These are phyloP conservation scores for Kodamaea kaohsiungensis DNA, from an alignment of 805 yeast species.

Conservation along the genomic window DNA sequence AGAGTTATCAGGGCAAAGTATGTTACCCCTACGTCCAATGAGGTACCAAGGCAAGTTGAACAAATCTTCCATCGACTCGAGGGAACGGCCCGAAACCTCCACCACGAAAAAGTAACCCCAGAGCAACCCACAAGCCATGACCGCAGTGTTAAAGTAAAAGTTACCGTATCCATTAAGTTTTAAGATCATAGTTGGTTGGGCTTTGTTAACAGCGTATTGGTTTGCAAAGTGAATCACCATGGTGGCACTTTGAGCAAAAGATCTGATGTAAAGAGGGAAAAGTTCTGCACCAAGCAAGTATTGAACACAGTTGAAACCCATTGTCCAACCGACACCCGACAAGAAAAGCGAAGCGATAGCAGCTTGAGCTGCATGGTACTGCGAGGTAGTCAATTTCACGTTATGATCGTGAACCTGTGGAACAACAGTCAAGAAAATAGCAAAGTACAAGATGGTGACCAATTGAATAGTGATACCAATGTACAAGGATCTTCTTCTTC, in stretches of 20 bases:
- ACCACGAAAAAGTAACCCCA: constrained; percentile 28
- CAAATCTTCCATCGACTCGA: constrained; percentile 26
- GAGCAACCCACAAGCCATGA: constrained; percentile 16
- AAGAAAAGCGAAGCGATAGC: constrained; percentile 25
- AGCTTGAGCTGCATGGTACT: constrained; percentile 20
- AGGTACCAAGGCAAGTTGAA: constrained; percentile 28
- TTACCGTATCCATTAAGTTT: constrained; percentile 21
- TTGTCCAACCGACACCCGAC: constrained; percentile 24
- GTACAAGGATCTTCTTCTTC: constrained; percentile 48
- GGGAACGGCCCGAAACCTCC: constrained; percentile 25
- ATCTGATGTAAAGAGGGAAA: constrained; percentile 24
- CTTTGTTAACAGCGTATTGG: constrained; percentile 27
- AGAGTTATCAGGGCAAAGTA: constrained; percentile 26
- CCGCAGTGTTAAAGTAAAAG: constrained; percentile 22
- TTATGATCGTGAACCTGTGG: constrained; percentile 28
- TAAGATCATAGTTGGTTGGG: constrained; percentile 24
- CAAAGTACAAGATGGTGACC: constrained; percentile 45
- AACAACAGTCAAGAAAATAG: constrained; percentile 46
- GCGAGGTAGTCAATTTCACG: constrained; percentile 13
- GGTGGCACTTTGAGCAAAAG: constrained; percentile 22
- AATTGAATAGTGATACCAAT: constrained; percentile 47
- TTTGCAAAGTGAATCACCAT: constrained; percentile 27
- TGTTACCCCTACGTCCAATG: constrained; percentile 24
- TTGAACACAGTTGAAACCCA: constrained; percentile 25
- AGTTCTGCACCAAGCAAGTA: constrained; percentile 24